phyloP scores from a whole-genome alignment of 179 eudicot species.

The Monotropa hypopitys region DNA sequence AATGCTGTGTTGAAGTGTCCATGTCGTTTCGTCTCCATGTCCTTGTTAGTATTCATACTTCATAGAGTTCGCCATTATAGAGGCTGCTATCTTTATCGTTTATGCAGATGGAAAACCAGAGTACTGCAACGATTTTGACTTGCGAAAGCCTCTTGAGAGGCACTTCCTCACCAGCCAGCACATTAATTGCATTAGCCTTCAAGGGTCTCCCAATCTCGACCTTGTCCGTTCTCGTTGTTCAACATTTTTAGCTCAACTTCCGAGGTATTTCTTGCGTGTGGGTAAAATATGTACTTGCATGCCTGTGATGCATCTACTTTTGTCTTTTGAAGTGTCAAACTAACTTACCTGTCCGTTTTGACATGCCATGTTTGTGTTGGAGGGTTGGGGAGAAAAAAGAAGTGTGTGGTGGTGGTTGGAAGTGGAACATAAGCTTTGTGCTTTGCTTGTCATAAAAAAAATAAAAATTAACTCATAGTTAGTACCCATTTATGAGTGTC shows the following conservation, averaged over 20 bases:
- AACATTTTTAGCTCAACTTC: slow-evolving; percentile 26
- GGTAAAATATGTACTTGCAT: not conserved
- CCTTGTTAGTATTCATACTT: not conserved
- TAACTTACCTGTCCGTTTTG: not conserved
- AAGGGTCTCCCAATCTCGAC: slow-evolving; percentile 29
- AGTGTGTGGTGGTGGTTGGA: not conserved
- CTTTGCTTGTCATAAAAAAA: not conserved
- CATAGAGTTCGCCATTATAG: not conserved
- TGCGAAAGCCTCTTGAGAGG: slow-evolving; percentile 81
- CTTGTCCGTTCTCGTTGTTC: slow-evolving; percentile 48
- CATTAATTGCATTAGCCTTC: slow-evolving; percentile 59
- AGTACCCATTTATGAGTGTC: no score
- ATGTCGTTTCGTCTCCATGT: not conserved
- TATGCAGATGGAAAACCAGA: slow-evolving; percentile 50
- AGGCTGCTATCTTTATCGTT: slow-evolving; percentile 5
- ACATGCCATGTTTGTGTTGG: not conserved
- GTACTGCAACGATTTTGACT: slow-evolving; percentile 71
- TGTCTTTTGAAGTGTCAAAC: not conserved
- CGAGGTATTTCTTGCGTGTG: slow-evolving; percentile 28
- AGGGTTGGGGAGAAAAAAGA: not conserved
- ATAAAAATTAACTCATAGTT: no score
- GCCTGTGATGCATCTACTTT: not conserved
- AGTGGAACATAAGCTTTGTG: not conserved
- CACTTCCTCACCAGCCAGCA: slow-evolving; percentile 44
- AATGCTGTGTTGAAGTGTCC: not conserved